Conservation (phyloP, 2,329 filamentous ascomycete species). For the Myriangium duriaei region DNA sequence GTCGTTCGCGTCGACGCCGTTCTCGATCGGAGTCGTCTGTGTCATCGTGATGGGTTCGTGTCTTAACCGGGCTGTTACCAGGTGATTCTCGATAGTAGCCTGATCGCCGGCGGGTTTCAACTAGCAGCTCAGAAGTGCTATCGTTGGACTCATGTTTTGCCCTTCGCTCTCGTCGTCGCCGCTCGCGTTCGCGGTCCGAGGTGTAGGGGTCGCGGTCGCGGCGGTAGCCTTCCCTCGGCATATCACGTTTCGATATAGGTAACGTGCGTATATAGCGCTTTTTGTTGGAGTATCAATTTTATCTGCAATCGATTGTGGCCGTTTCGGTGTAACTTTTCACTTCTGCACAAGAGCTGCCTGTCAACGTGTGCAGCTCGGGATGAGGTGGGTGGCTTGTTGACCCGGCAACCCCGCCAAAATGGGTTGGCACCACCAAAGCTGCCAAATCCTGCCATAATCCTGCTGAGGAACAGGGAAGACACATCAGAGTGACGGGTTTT, state of each 20-base stretch:
- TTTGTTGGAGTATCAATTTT: background rate
- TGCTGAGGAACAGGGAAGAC: no score
- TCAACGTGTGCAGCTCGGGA: background rate
- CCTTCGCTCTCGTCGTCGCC: conserved; percentile 16
- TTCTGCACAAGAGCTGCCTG: background rate
- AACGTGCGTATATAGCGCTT: background rate
- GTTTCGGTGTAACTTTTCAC: background rate
- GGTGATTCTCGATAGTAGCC: conserved; percentile 3
- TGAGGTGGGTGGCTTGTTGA: background rate
- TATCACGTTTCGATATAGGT: background rate
- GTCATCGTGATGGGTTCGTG: no score
- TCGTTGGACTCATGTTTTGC: conserved; percentile 2
- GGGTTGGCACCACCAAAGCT: no score
- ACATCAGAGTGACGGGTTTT: no score
- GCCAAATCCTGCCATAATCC: no score
- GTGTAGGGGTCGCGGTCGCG: background rate
- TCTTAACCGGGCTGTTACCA: conserved; percentile 3
- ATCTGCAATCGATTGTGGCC: background rate
- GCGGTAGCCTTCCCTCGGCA: background rate
- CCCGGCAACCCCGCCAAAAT: background rate
- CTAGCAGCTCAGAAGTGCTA: conserved; percentile 7
- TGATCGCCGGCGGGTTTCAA: background rate
- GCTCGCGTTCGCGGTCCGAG: conserved; percentile 11
- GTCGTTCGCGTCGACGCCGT: conserved; percentile 28
- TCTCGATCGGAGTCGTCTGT: conserved; percentile 19